phyloP scores from a whole-genome alignment of 2,329 filamentous ascomycete genomes.

The Xylaria polymorpha region DNA sequence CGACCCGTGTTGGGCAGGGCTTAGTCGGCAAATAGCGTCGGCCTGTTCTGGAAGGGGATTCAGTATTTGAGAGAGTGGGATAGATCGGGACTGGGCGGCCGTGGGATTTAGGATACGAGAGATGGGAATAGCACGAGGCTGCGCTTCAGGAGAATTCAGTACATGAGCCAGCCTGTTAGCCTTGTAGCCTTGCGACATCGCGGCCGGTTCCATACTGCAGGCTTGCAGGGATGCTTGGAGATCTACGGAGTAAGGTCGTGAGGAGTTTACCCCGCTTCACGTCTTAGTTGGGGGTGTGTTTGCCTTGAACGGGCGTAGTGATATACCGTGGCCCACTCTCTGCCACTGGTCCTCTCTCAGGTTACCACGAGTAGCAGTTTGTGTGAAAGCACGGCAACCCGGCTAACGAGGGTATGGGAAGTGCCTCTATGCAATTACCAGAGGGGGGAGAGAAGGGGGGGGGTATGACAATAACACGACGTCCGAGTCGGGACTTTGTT shows the following conservation, averaged over 20 bases:
- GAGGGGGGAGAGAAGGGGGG: too few species aligned
- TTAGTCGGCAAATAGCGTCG: neutral
- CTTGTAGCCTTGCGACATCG: constrained; percentile 12
- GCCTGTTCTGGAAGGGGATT: neutral
- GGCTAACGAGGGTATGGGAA: too few species aligned
- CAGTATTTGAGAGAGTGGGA: neutral
- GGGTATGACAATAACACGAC: neutral
- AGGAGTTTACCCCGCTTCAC: constrained; percentile 9
- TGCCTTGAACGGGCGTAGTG: neutral
- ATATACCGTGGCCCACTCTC: neutral
- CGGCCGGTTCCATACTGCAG: neutral
- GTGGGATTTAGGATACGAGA: neutral
- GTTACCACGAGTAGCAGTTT: neutral
- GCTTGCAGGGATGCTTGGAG: neutral
- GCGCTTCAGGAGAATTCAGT: neutral
- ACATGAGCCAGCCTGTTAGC: neutral
- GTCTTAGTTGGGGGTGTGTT: too few species aligned
- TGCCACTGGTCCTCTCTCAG: neutral
- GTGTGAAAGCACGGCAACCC: too few species aligned
- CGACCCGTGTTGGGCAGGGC: neutral
- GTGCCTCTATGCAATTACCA: neutral
- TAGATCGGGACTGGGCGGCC: neutral
- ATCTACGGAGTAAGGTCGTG: too few species aligned
- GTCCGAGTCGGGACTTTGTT: neutral
- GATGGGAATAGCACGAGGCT: neutral